phyloP scores from a whole-genome alignment of 192 early-diverging fungal species.

The Piromyces sp. region DNA sequence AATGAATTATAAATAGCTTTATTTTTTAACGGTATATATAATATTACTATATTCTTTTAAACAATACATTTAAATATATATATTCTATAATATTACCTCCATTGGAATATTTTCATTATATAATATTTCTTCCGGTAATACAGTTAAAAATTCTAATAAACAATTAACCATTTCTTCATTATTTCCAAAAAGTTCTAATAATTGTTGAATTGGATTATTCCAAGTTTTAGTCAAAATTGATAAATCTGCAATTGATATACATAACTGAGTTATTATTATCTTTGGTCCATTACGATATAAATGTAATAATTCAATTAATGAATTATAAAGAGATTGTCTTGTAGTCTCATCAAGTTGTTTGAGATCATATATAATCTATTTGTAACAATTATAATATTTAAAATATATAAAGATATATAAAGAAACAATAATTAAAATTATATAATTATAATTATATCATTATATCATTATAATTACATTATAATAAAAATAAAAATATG shows the following conservation, averaged over 20 bases:
- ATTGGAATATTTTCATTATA: slow-evolving; percentile 35
- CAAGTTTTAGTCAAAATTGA: slow-evolving; percentile 65
- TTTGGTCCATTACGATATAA: slow-evolving; percentile 33
- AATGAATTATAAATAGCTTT: no score
- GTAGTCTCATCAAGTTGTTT: slow-evolving; percentile 48
- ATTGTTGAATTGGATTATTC: slow-evolving; percentile 57
- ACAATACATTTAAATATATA: no score
- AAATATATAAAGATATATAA: no score
- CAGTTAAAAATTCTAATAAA: slow-evolving; percentile 63
- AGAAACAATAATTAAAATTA: no score
- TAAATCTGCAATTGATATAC: slow-evolving; percentile 63
- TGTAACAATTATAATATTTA: no score
- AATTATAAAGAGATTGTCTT: slow-evolving; percentile 52
- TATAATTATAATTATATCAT: no score
- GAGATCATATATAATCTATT: slow-evolving; percentile 61
- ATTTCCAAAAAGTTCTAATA: slow-evolving; percentile 49
- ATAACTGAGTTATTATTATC: slow-evolving; percentile 61
- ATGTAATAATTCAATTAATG: slow-evolving; percentile 51
- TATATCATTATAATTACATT: no score
- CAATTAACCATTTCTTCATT: slow-evolving; percentile 37
- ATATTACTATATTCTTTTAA: no score
- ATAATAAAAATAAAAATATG: no score
- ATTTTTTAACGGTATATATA: no score
- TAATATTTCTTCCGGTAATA: slow-evolving; percentile 73
- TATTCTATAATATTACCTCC: slow-evolving; percentile 2